These are phyloP conservation scores for Monosporozyma servazzii DNA, from an alignment of 805 yeast species.

Conservation along the genomic window DNA sequence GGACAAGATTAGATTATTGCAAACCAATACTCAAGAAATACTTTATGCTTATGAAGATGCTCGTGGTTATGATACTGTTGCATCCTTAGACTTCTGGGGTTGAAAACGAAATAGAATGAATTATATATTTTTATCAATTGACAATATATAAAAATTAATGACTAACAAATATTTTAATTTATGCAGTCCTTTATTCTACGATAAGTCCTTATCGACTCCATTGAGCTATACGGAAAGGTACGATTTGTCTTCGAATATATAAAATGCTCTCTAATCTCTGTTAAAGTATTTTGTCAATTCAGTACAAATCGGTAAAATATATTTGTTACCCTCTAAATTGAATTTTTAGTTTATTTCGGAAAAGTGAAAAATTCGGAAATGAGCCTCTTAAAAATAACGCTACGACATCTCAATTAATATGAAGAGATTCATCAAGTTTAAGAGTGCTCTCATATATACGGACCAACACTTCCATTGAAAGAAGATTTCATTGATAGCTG, in stretches of 20 bases:
- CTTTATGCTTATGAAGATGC: conserved; percentile 87
- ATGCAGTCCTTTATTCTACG: not conserved
- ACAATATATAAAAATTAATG: not conserved
- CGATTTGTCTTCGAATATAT: no score
- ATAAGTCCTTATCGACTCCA: no score
- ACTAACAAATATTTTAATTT: not conserved
- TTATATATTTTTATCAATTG: not conserved
- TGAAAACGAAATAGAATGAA: conserved; percentile 8
- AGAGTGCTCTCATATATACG: not conserved
- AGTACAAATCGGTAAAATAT: not conserved
- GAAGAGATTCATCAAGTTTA: not conserved
- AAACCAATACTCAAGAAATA: conserved; percentile 87
- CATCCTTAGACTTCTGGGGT: conserved; percentile 84
- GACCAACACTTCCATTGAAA: not conserved
- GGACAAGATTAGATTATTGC: conserved; percentile 81
- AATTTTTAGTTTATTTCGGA: not conserved
- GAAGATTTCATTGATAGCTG: not conserved
- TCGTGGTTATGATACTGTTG: conserved; percentile 84
- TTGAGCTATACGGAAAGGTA: no score
- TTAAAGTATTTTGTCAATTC: no score
- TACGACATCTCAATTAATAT: not conserved
- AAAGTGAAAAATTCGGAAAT: not conserved
- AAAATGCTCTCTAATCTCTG: no score
- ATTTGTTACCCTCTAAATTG: not conserved
- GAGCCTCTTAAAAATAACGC: not conserved